phyloP scores from a whole-genome alignment of 2,329 filamentous ascomycete genomes.

The Alternaria sp. region DNA sequence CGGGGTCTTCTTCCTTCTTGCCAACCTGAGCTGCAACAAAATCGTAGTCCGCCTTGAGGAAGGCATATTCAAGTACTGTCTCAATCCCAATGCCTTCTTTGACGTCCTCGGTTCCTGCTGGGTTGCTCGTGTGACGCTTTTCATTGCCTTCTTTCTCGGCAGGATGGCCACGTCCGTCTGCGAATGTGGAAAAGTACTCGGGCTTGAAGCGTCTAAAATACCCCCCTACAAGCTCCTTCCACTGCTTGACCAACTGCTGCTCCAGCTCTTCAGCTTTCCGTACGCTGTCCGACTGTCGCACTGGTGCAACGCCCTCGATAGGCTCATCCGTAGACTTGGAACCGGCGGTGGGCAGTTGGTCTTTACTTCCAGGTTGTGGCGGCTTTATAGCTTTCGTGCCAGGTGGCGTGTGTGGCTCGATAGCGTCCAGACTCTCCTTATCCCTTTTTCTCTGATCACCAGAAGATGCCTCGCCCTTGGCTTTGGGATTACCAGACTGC shows the following conservation, averaged over 20 bases:
- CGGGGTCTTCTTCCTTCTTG: slow-evolving; percentile 76
- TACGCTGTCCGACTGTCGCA: slow-evolving; percentile 58
- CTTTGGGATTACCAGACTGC: slow-evolving; percentile 40
- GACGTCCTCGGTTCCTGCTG: slow-evolving; percentile 34
- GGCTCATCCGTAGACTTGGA: slow-evolving; percentile 35
- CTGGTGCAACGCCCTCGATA: slow-evolving; percentile 38
- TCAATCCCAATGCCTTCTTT: slow-evolving; percentile 69
- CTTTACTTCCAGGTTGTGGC: slow-evolving; percentile 35
- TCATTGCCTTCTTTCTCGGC: slow-evolving; percentile 44
- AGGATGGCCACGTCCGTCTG: slow-evolving; percentile 48
- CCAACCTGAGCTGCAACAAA: slow-evolving; percentile 89
- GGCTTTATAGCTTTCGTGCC: slow-evolving; percentile 54
- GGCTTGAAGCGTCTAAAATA: slow-evolving; percentile 94
- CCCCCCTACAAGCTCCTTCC: slow-evolving; percentile 85
- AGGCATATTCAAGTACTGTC: slow-evolving; percentile 87
- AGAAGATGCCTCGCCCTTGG: slow-evolving; percentile 29
- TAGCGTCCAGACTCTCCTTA: slow-evolving; percentile 53
- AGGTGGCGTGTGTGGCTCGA: slow-evolving; percentile 59
- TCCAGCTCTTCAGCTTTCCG: slow-evolving; percentile 73
- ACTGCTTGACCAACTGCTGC: slow-evolving; percentile 74
- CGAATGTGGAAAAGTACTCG: slow-evolving; percentile 70
- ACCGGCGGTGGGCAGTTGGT: slow-evolving; percentile 38
- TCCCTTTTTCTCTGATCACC: slow-evolving; percentile 41
- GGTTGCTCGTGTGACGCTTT: slow-evolving; percentile 36
- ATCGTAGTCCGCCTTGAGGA: slow-evolving; percentile 91